Percentiles rank a stretch among this genome's conserved stretches.
These are phyloP conservation scores for Baorangia bicolor DNA, from an alignment of 768 basidiomycete species.

Conservation along the genomic window DNA sequence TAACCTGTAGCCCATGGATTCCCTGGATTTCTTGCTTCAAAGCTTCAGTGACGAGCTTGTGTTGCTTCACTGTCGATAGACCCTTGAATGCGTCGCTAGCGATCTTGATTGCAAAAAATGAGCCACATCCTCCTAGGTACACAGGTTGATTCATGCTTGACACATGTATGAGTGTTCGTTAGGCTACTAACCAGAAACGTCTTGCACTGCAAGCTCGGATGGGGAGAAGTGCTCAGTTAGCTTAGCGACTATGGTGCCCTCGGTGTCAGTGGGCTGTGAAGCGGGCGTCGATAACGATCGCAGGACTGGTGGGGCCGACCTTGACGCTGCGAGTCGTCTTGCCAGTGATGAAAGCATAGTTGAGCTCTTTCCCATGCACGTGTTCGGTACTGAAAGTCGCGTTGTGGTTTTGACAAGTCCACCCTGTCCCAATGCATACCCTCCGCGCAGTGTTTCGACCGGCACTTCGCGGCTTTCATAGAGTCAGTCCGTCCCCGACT, in stretches of 20 bases:
- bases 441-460: constrained; percentile 22
- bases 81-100: constrained; percentile 85
- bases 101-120: constrained; percentile 92
- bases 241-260: constrained; percentile 66
- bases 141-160: constrained; percentile 7
- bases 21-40: constrained; percentile 87
- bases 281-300: constrained; percentile 27
- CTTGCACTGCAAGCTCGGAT: constrained; percentile 80
- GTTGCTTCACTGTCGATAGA: constrained; percentile 87
- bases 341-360: constrained; percentile 27
- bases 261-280: constrained; percentile 34
- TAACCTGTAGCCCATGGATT: constrained; percentile 93
- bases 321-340: constrained; percentile 34
- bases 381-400: constrained; percentile 1
- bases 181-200: constrained; percentile 83
- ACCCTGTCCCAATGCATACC: constrained; percentile 16
- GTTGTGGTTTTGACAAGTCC: not conserved
- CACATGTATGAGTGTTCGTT: not conserved
- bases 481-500: not conserved
- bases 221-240: constrained; percentile 75
- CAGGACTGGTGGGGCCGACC: constrained; percentile 25
- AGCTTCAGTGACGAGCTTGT: constrained; percentile 81
- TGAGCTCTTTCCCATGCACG: constrained; percentile 2
- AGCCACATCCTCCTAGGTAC: constrained; percentile 86
- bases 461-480: constrained; percentile 8